Conservation (phyloP, 805 yeast species). For the Ogataea neopini region DNA sequence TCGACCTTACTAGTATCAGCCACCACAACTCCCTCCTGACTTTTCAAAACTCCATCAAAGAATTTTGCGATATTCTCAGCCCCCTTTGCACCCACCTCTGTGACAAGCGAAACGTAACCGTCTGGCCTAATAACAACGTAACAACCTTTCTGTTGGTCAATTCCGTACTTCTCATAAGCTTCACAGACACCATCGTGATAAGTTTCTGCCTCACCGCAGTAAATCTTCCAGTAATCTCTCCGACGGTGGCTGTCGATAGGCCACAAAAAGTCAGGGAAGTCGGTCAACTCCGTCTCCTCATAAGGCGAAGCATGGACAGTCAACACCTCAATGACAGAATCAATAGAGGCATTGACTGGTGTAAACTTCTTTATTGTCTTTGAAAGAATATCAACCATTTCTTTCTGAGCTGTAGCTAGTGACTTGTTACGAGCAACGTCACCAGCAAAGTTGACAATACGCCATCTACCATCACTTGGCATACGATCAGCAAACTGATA, state of each 20-base stretch:
- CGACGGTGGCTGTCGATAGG: conserved; percentile 28
- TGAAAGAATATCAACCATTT: conserved; percentile 8
- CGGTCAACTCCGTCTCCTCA: conserved; percentile 25
- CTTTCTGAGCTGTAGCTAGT: background rate
- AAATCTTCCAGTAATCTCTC: conserved; percentile 34
- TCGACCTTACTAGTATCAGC: conserved; percentile 10
- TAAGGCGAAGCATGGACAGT: conserved; percentile 29
- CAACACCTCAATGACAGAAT: conserved; percentile 32
- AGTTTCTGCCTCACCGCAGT: conserved; percentile 29
- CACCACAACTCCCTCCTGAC: conserved; percentile 14
- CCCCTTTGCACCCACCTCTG: conserved; percentile 22
- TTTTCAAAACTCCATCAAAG: conserved; percentile 22
- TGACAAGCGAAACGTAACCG: conserved; percentile 34
- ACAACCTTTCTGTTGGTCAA: conserved; percentile 29
- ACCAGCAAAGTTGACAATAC: conserved; percentile 33
- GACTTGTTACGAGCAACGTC: conserved; percentile 17
- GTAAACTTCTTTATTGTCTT: conserved; percentile 26
- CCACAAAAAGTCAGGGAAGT: conserved; percentile 32
- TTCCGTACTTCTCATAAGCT: conserved; percentile 32
- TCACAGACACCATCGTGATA: conserved; percentile 33
- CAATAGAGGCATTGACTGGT: conserved; percentile 28
- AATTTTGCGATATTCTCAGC: conserved; percentile 23
- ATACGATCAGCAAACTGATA: conserved; percentile 26
- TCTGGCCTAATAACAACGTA: conserved; percentile 35
- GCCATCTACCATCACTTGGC: conserved; percentile 35